Base-by-base conservation (phyloP, 2,329 filamentous ascomycete species). In the Phialophora macrospora region DNA sequence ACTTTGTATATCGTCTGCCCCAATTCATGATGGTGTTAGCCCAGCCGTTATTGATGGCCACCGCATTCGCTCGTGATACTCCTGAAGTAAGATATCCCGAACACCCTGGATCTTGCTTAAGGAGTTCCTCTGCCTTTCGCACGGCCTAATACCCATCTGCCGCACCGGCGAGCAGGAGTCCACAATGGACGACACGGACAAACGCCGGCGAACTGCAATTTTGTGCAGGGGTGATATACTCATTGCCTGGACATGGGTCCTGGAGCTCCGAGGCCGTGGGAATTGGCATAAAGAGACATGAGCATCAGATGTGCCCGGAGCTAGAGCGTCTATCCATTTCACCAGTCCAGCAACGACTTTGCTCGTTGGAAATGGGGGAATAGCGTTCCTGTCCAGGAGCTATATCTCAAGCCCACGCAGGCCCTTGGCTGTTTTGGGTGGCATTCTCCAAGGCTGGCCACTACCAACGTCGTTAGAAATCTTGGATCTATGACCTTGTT, bases 71-170 rank as follows among this genome's bases (percentile, higher is more conserved):
- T 20, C 24, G 17, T 49, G 56, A 24, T 41, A 49, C 41, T 4
- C 12, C 17, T 11, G 9, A 5, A 38, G 34, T 30, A 58, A 26
- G 20, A 24, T 30, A 46, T 48, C 38, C 22, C 41, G 38, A 46
- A 58, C 28, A 8, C 20, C 34, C 20, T 58, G 34, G 34, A 58
- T 61, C 41, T 28, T 46, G 24, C n/a, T 48, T 30, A 17, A 59
- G 44, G 26, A 52, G 17, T 41, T 61, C 48, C 48, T 52, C 38
- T 32, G 58, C 58, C 9, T 11, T 17, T 7, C 20, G 24, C 49
- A 75, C 70, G 46, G 20, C 65, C 71, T 12, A 70, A 41, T 73
- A 72, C 8, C 58, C 65, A 24, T 67, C 56, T 24, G 66, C 61
- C 4, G 62, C 60, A 26, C n/a, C 62, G 12, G 49, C 41, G 24